phyloP scores from a whole-genome alignment of 768 basidiomycete species.

The Postia placenta region DNA sequence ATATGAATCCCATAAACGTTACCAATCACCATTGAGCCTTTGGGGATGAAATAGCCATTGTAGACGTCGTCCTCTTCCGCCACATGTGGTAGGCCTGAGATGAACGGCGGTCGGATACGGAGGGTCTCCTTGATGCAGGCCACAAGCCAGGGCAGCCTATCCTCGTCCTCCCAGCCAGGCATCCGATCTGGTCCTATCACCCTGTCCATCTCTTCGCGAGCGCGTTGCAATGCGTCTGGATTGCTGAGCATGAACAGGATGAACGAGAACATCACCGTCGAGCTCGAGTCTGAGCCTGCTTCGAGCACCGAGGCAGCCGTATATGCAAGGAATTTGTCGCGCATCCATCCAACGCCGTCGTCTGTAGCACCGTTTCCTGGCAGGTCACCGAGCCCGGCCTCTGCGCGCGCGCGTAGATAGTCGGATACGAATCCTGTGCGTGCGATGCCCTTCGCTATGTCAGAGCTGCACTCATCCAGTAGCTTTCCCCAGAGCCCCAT shows the following conservation, averaged over 20 bases:
- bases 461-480: not conserved
- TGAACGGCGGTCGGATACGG: not conserved
- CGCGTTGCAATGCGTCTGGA: too few relatives aligned
- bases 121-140: slow-evolving; percentile 41
- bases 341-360: too few relatives aligned
- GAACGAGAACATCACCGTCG: slow-evolving; percentile 22
- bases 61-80: slow-evolving; percentile 18
- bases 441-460: not conserved
- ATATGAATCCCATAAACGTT: slow-evolving; percentile 22
- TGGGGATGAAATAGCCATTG: slow-evolving; percentile 21
- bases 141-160: slow-evolving; percentile 46
- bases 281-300: slow-evolving; percentile 26
- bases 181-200: slow-evolving; percentile 40
- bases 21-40: slow-evolving; percentile 16
- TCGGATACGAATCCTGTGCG: not conserved
- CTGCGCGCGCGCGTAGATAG: slow-evolving; percentile 14
- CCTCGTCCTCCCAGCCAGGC: slow-evolving; percentile 47
- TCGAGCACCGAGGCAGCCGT: slow-evolving; percentile 25
- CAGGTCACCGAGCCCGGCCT: too few relatives aligned
- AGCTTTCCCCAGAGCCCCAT: slow-evolving; percentile 5
- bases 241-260: too few relatives aligned
- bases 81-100: slow-evolving; percentile 18
- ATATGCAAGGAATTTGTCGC: slow-evolving; percentile 25
- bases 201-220: too few relatives aligned
- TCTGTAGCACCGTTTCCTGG: slow-evolving; percentile 23